A percentile compares a stretch with the other conserved stretches of the same genome.
phyloP scores from a whole-genome alignment of 2,329 filamentous ascomycete species.

The Pyrenochaeta sp. region DNA sequence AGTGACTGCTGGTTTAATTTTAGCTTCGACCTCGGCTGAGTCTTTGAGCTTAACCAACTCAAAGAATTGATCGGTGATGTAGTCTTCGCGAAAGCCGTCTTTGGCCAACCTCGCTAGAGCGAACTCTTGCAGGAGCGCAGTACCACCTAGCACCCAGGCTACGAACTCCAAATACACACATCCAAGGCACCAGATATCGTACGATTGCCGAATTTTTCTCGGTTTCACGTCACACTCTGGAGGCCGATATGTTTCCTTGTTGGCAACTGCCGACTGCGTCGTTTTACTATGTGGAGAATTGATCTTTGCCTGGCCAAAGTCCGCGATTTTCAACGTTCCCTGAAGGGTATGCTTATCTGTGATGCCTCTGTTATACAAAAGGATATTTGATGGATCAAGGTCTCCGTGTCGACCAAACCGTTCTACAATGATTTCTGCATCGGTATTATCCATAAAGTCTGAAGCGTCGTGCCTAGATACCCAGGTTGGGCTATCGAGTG shows the following conservation, averaged over 20 bases:
- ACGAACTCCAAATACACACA: slow-evolving; percentile 28
- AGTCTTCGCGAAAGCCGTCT: neutral
- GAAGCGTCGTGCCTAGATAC: neutral
- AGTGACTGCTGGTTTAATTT: slow-evolving; percentile 7
- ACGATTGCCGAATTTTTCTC: slow-evolving; percentile 11
- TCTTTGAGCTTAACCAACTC: neutral
- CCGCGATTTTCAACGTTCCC: slow-evolving; percentile 20
- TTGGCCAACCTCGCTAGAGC: neutral
- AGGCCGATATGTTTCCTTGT: slow-evolving; percentile 21
- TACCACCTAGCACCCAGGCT: slow-evolving; percentile 19
- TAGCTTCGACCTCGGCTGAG: neutral
- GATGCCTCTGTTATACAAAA: slow-evolving; percentile 14
- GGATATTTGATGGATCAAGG: slow-evolving; percentile 31
- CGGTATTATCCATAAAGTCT: too few species aligned
- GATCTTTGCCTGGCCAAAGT: slow-evolving; percentile 26
- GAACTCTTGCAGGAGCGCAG: slow-evolving; percentile 2
- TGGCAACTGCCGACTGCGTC: slow-evolving; percentile 1
- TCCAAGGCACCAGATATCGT: slow-evolving; percentile 33
- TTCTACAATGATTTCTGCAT: neutral
- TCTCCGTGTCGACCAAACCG: slow-evolving; percentile 31
- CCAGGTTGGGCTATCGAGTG: neutral
- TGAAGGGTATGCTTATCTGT: neutral
- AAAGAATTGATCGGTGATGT: slow-evolving; percentile 7
- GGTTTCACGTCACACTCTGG: slow-evolving; percentile 17
- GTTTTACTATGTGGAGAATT: slow-evolving; percentile 10